Evolutionary conservation across 257 asterid genomes (phyloP).

Genomic region (Lavandula angustifolia): DNA sequence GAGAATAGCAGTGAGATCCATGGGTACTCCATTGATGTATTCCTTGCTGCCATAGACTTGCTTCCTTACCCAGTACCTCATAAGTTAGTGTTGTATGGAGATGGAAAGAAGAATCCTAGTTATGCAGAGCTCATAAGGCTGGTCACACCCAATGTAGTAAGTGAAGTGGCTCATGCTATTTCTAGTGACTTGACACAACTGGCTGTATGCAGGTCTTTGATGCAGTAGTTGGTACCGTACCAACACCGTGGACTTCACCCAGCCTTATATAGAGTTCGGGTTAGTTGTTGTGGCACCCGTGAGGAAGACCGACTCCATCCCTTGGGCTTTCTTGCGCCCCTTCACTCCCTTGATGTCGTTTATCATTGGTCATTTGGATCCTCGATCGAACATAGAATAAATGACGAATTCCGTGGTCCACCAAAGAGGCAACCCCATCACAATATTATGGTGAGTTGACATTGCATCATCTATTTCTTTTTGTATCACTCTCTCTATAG

Average conservation of each 20-base stretch:
- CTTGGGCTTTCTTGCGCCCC: constrained; percentile 83
- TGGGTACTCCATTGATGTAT: constrained; percentile 78
- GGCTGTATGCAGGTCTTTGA: constrained; percentile 56
- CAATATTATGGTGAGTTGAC: constrained; percentile 66
- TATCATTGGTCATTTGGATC: constrained; percentile 72
- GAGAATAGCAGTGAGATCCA: constrained; percentile 35
- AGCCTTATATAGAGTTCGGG: constrained; percentile 83
- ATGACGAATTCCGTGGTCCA: constrained; percentile 83
- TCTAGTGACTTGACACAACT: constrained; percentile 5
- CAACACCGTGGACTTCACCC: constrained; percentile 74
- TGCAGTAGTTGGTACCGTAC: constrained; percentile 87
- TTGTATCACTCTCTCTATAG: not conserved
- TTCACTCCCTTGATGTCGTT: constrained; percentile 71
- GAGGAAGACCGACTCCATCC: constrained; percentile 49
- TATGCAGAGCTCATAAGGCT: constrained; percentile 53
- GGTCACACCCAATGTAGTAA: constrained; percentile 61
- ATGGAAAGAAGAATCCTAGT: constrained; percentile 64
- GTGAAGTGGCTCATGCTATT: constrained; percentile 27
- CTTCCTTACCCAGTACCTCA: constrained; percentile 81
- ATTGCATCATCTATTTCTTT: constrained; percentile 3
- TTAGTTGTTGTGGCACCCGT: constrained; percentile 67
- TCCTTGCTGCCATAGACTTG: constrained; percentile 61
- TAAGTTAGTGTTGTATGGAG: constrained; percentile 62
- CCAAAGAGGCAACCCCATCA: constrained; percentile 68
- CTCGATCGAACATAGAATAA: constrained; percentile 81